Evolutionary conservation across 202 grass and related monocot species (phyloP).

Genomic region (Bolboschoenoplectus hybrid): DNA sequence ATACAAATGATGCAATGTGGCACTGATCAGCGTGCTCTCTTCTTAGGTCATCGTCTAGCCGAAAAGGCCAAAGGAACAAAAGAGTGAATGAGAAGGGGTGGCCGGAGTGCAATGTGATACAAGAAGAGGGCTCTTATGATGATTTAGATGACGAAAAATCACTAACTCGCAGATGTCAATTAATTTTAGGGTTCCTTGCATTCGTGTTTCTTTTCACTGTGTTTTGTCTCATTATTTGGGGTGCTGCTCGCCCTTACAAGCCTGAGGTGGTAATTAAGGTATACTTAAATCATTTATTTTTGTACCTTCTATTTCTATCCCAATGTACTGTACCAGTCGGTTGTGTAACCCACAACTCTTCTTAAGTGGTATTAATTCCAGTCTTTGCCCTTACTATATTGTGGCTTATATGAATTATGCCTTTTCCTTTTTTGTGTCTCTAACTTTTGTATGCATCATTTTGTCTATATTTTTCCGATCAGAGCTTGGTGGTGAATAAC

Average conservation of each 20-base stretch:
- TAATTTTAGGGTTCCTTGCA: slow-evolving; percentile 49
- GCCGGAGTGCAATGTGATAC: slow-evolving; percentile 63
- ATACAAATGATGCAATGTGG: slow-evolving; percentile 6
- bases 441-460: not conserved
- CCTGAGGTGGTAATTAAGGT: slow-evolving; percentile 65
- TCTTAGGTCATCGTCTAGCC: slow-evolving; percentile 49
- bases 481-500: slow-evolving; percentile 77
- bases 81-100: slow-evolving; percentile 55
- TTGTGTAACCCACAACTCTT: not conserved
- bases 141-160: slow-evolving; percentile 51
- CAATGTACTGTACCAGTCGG: not conserved
- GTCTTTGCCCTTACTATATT: not conserved
- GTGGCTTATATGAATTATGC: not conserved
- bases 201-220: slow-evolving; percentile 58
- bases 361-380: not conserved
- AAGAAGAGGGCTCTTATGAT: slow-evolving; percentile 64
- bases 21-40: not conserved
- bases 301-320: too few species aligned
- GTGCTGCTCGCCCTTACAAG: slow-evolving; percentile 64
- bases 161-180: slow-evolving; percentile 53
- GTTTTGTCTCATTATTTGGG: slow-evolving; percentile 81
- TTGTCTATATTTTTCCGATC: not conserved
- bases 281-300: slow-evolving; percentile 11
- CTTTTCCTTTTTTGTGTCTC: not conserved
- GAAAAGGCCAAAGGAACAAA: slow-evolving; percentile 43